Evolutionary conservation across 257 asterid genomes (phyloP), one percentile per base, ranked within the genome.

Genomic region (Solanum lycopersicoides): DNA sequence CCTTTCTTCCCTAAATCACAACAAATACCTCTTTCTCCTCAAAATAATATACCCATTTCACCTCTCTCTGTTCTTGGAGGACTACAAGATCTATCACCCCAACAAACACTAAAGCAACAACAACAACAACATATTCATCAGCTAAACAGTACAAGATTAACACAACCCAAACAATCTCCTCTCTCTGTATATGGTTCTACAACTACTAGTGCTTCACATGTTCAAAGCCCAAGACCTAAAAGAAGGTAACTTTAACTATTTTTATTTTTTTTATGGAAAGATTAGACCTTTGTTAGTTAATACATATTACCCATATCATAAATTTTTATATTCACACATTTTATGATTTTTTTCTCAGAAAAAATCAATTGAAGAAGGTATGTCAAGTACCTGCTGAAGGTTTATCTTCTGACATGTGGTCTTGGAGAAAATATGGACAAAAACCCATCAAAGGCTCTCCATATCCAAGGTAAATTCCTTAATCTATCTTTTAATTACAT

Each of bases 341-440:
- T 85, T 85, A 5, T 3, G 32, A 11, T 15, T 15, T 59, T 30
- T 82, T 34, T 87, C 79, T 42, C 90, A 96, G 99, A 91, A 96
- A 96, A 91, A 94, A 92, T 59, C 94, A 92, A 88, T 37, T 90
- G 91, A 96, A 96, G 94, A 95, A 86, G 89, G 96, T 95, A 23
- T 92, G 96, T 80, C 96, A 94, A 88, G 93, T 96, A 2, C 92
- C 98, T 14, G 98, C 97, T 34, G 98, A 95, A 86, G 94, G 91
- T 89, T 86, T 92, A 89, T 93, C 99, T 79, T 94, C 98, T 34
- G 99, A 96, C 86, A 90, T 89, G 87, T 96, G 98, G 98, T 96
- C 98, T 84, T 96, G 99, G 99, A 93, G 99, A 88, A 96, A 96
- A 91, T 96, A 96, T 90, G 99, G 99, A 28, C 99, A 96, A 86